Evolutionary conservation across 306 rosid species (phyloP), one percentile per base, ranked within the genome.

Genomic region (Myrica gale): DNA sequence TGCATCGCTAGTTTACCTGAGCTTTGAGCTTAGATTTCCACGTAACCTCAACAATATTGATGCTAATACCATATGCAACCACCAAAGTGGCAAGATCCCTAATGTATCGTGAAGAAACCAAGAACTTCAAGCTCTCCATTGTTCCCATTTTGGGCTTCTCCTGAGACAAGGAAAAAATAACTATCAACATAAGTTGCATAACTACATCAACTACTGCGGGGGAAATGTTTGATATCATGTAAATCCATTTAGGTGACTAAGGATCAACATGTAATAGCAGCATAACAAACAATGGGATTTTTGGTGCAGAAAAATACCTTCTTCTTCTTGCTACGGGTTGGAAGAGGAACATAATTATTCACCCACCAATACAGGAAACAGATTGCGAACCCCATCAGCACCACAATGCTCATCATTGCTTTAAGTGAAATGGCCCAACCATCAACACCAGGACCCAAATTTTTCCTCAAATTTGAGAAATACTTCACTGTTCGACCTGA

Each of bases 11-110:
- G 52, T 66, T 73, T 78, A 94, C 98, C 93, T 94, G 97, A 56
- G 98, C 98, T 84, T 94, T 94, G 82, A 94, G 97, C 89, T 94
- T 94, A 19, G 98, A 94, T 84, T 94, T 94, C 98, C 97, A 94
- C 12, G 98, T 91, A 85, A 94, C 98, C 82, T 94, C 98, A 62
- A 91, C 97, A 21, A 94, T 93, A 82, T 94, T 94, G 70, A 94
- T 94, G 58, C 97, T 91, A 70, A 94, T 92, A 77, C 97, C 98
- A 39, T 94, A 94, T 21, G 96, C 98, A 78, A 94, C 98, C 75
- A 94, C 98, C 79, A 94, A 83, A 84, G 98, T 94, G 74, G 98
- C 97, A 58, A 94, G 93, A 88, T 94, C 93, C 82, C 98, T 88
- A 43, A 94, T 91, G 86, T 94, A 94, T 74, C 61, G 82, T 50